Conservation (phyloP, 2,329 filamentous ascomycete genomes). For the Pseudophaeomoniella oleicola region DNA sequence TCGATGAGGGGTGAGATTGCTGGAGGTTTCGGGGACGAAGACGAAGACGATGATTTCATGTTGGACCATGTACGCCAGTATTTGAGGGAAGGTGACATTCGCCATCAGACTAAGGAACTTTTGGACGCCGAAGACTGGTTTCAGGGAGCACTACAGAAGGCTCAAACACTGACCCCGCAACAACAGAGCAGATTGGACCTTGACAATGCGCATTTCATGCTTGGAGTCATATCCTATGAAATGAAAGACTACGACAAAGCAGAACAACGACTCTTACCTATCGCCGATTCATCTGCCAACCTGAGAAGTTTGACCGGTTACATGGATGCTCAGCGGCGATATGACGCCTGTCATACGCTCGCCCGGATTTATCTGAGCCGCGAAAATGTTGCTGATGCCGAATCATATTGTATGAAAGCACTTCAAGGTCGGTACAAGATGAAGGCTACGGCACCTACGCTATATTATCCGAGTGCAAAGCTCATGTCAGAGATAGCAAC, state of each 20-base stretch:
- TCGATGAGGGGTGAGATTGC: too few species aligned
- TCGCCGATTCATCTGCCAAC: background rate
- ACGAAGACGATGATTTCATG: slow-evolving; percentile 1
- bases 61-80: slow-evolving; percentile 1
- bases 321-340: background rate
- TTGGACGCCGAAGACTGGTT: background rate
- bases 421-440: background rate
- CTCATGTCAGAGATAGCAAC: background rate
- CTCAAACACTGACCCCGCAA: background rate
- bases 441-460: background rate
- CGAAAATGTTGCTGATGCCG: background rate
- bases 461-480: background rate
- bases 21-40: background rate
- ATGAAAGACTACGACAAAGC: slow-evolving; percentile 1
- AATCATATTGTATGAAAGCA: slow-evolving; percentile 1
- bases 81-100: background rate
- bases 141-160: background rate
- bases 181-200: background rate
- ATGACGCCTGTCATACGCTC: background rate
- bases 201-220: background rate
- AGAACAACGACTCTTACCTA: background rate
- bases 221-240: background rate
- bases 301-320: background rate
- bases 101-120: background rate
- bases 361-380: background rate